Base-by-base conservation (phyloP, 768 basidiomycete species). In the Boletus barrowsii region DNA sequence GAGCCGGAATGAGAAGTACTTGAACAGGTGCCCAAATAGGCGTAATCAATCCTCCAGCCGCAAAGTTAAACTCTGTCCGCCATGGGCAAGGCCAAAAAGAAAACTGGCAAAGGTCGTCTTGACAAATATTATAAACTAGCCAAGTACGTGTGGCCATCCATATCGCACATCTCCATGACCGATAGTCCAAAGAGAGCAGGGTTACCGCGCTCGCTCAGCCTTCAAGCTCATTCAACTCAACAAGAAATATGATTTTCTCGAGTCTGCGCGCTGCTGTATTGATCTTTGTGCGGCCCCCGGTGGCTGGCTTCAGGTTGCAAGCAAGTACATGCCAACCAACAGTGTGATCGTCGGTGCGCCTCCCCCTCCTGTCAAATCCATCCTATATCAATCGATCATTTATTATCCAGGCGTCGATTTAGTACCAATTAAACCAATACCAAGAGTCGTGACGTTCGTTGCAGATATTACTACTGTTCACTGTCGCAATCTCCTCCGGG, bases 141-240 rank as follows among this genome's bases (percentile, higher is more conserved):
- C 74, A 92, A 93, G 90, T 92, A 64, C 40, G 44, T 53, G 10
- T 57, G 32, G 40, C 18, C 17, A 20, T 55, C 55, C 51, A 36
- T 47, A 37, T 57, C 13, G 32, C 29, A 29, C 37, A 55, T 22
- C 11, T 39, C 13, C 35, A 20, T 59, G 26, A 62, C 57, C 53
- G 33, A 56, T 48, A 54, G 43, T 47, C 36, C 59, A 52, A 42
- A 98, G 95, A 73, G 96, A 98, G 76, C 97, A 99, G 78, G 97
- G 97, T 57, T 99, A 95, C 71, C 90, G 97, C 58, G 97, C 97
- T 62, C 97, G 97, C 79, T 99, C 97, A 15, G 97, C 97, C 3
- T 96, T 96, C 86, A 99, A 99, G 74, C 83, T 99, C 55, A 93
- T 99, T 54, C 97, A 99, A 72, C 76, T 99, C 57, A 98, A 99